A percentile compares a stretch with the other conserved stretches of the same genome.
Evolutionary conservation across 1,284 basidiomycete genomes (phyloP).

Genomic region (Calocybe gambosa): DNA sequence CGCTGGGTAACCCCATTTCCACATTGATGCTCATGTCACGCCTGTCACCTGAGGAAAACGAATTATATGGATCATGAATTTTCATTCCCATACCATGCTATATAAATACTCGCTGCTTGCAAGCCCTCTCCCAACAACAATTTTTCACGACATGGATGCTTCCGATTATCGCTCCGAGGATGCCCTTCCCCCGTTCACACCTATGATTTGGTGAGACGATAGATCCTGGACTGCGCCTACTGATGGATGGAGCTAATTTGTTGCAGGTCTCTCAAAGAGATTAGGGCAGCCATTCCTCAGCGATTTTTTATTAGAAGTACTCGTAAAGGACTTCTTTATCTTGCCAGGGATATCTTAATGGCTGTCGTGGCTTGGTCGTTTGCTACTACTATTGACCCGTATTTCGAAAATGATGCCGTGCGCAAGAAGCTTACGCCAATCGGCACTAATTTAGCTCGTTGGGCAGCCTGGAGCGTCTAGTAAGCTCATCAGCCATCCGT

Average conservation of each 20-base stretch:
- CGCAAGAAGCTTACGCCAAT: slow-evolving; percentile 26
- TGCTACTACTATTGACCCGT: slow-evolving; percentile 43
- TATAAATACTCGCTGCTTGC: background rate
- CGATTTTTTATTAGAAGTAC: slow-evolving; percentile 39
- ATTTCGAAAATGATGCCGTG: slow-evolving; percentile 25
- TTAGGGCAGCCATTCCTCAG: slow-evolving; percentile 46
- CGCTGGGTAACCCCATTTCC: background rate
- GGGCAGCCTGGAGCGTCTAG: slow-evolving; percentile 45
- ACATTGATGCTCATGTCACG: background rate
- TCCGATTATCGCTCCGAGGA: slow-evolving; percentile 35
- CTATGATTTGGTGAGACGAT: slow-evolving; percentile 38
- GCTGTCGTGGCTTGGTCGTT: slow-evolving; percentile 38
- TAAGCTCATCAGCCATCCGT: slow-evolving; percentile 14
- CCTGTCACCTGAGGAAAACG: slow-evolving; percentile 1
- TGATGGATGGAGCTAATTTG: background rate
- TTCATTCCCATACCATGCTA: background rate
- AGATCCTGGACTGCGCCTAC: background rate
- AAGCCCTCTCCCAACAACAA: background rate
- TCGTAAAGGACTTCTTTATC: slow-evolving; percentile 30
- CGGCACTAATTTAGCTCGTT: slow-evolving; percentile 34
- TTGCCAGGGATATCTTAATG: slow-evolving; percentile 42
- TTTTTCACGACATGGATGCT: no score
- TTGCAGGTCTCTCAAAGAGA: slow-evolving; percentile 44
- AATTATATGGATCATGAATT: slow-evolving; percentile 3
- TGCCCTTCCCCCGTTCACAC: slow-evolving; percentile 36